Conservation (phyloP, 495 filamentous ascomycete species). For the Daldinia concentrica region DNA sequence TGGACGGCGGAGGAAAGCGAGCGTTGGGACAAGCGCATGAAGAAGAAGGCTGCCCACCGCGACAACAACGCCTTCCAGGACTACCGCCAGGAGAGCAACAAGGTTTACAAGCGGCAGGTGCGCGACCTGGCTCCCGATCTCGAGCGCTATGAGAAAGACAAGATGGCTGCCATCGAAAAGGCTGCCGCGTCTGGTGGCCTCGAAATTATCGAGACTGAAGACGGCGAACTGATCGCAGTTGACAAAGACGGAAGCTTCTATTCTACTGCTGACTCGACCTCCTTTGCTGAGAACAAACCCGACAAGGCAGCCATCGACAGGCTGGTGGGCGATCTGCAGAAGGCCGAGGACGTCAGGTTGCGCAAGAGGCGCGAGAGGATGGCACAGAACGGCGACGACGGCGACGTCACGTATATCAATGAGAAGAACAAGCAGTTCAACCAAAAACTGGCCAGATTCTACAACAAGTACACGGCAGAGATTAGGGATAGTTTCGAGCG, state of each 20-base stretch:
- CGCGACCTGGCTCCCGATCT: conserved; percentile 74
- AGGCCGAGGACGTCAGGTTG: conserved; percentile 85
- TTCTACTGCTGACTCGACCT: conserved; percentile 80
- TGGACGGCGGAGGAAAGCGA: conserved; percentile 96
- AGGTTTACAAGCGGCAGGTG: conserved; percentile 93
- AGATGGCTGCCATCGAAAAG: conserved; percentile 82
- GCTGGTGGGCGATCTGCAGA: conserved; percentile 83
- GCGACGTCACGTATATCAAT: conserved; percentile 98
- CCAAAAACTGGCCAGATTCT: conserved; percentile 92
- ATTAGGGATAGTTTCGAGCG: conserved; percentile 98
- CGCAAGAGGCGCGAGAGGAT: conserved; percentile 84
- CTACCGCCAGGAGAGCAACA: conserved; percentile 84
- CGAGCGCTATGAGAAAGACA: conserved; percentile 84
- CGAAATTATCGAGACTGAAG: conserved; percentile 91
- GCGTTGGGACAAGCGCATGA: conserved; percentile 88
- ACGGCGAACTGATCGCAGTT: conserved; percentile 92
- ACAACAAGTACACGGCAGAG: conserved; percentile 98
- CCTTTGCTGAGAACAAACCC: conserved; percentile 86
- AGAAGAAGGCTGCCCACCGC: conserved; percentile 83
- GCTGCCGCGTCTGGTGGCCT: conserved; percentile 82
- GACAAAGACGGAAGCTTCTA: conserved; percentile 92
- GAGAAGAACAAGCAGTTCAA: conserved; percentile 99
- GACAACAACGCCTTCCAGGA: conserved; percentile 92
- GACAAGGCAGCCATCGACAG: conserved; percentile 90
- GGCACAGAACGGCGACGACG: conserved; percentile 76